Base-by-base conservation (phyloP, 495 filamentous ascomycete genomes). In the Penicillium arizonense region DNA sequence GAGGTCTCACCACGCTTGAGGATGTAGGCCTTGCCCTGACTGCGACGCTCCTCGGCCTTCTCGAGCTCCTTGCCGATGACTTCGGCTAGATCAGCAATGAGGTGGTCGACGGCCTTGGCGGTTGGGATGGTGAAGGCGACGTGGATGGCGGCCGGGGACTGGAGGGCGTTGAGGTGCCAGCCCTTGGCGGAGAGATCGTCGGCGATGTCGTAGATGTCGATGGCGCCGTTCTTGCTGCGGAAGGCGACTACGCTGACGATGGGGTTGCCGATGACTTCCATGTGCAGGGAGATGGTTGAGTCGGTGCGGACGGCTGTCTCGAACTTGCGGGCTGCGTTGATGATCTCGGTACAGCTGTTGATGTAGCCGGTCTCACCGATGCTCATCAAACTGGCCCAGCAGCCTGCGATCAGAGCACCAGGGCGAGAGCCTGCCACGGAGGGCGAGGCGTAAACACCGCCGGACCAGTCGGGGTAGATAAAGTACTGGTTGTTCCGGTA, bases 111-210 rank as follows among this genome's bases (percentile, higher is more conserved):
- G 56, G 87, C 91, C 34, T 84, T 85, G 8, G 86, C 84, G n/a
- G 96, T 87, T 11, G 93, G 94, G 59, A 91, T 59, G 2, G 95
- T 97, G 43, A 97, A 89, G n/a, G 94, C 94, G 23, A 96, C 87
- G 70, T 99, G 94, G 18, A 99, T 89, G n/a, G 90, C 95, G 0
- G 95, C 82, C 7, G 94, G 94, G 44, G 83, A 83, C 65, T 99
- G 94, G 46, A 97, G 77, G 6, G 93, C 90, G 62, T 96, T 99
- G 42, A 99, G 79, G 70, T 97, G 94, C 94, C 94, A 99, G 20
- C 94, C 94, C 58, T 84, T 83, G 3, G 76, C 77, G 41, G 78
- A 81, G 84, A 99, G 86, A 50, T 79, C 86, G 74, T 96, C 90
- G 21, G 90, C 90, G 49, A 96, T 80, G 56, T 97, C 91, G 64